Evolutionary conservation across 257 asterid species (phyloP), one percentile per base, ranked within the genome.

Genomic region (Solanum medicagineum): DNA sequence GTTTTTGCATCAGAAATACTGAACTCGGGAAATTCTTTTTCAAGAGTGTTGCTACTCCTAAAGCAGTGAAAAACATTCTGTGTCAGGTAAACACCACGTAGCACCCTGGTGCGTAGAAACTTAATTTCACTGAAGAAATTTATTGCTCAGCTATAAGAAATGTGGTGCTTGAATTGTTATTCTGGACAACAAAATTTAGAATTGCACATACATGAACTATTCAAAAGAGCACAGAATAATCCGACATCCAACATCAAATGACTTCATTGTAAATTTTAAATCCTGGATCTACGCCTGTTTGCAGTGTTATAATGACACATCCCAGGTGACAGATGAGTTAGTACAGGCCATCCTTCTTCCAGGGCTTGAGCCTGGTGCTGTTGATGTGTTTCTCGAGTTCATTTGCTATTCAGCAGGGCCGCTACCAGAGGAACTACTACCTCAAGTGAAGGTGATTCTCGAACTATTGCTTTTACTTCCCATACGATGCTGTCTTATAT

Each of bases 331-430:
- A 1, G 98, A 96, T 88, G 98, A 96, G 85, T 83, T 96, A 88
- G 99, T 95, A 22, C 91, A 92, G 80, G 87, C 89, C 44, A 95
- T 96, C 84, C 98, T 96, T 86, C 97, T 86, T 6, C 99, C 98
- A 17, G 99, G 98, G 62, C 97, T 95, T 59, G 92, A 92, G 81
- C 97, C 97, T 69, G 98, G 98, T 85, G 98, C 98, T 62, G 98
- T 88, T 1, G 97, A 95, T 86, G 99, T 96, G 87, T 96, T 96
- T 93, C 98, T 96, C 6, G 98, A 96, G 90, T 96, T 96, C 89
- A 95, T 96, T 85, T 95, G 99, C 91, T 96, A 96, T 87, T 96
- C 99, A 22, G 97, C 85, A 5, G 99, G 99, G 65, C 99, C 99
- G 19, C 97, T 96, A 49, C 98, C 99, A 0, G 99, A 95, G 90